phyloP scores from a whole-genome alignment of 2,329 filamentous ascomycete species.

The Zarea fungicola region DNA sequence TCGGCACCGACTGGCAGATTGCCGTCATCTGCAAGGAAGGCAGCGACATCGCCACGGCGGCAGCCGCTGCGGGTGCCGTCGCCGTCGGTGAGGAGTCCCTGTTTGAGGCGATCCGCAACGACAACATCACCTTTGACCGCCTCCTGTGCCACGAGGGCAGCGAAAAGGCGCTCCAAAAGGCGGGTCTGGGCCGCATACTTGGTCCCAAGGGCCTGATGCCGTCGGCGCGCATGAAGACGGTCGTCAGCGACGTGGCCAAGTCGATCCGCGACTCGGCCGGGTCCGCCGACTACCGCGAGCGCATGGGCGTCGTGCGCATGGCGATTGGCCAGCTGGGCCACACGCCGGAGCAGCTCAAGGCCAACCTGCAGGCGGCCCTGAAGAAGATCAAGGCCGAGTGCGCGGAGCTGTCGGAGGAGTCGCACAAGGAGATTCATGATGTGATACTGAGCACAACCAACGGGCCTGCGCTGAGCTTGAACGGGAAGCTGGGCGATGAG shows the following conservation, averaged over 20 bases:
- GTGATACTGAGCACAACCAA: conserved; percentile 82
- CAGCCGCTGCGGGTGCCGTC: conserved; percentile 70
- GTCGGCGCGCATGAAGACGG: conserved; percentile 78
- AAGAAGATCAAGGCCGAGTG: conserved; percentile 75
- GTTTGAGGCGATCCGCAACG: conserved; percentile 69
- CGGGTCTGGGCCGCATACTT: conserved; percentile 71
- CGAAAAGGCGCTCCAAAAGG: conserved; percentile 73
- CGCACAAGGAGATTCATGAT: conserved; percentile 45
- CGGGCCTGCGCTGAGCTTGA: conserved; percentile 81
- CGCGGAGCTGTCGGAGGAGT: conserved; percentile 55
- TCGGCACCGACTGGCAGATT: conserved; percentile 82
- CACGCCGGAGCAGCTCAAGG: conserved; percentile 77
- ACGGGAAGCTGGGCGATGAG: conserved; percentile 65
- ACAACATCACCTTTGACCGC: conserved; percentile 80
- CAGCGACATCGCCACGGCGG: conserved; percentile 67
- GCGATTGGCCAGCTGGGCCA: conserved; percentile 89
- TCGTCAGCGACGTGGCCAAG: conserved; percentile 73
- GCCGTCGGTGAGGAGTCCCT: conserved; percentile 81
- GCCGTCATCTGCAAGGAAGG: conserved; percentile 87
- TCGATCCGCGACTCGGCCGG: conserved; percentile 78
- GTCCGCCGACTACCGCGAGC: conserved; percentile 81
- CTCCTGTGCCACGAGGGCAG: conserved; percentile 81
- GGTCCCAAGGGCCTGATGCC: conserved; percentile 94
- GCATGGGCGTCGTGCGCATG: conserved; percentile 76
- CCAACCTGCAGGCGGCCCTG: conserved; percentile 77